Evolutionary conservation across 257 asterid genomes (phyloP).

Genomic region (Nicotiana paniculata): DNA sequence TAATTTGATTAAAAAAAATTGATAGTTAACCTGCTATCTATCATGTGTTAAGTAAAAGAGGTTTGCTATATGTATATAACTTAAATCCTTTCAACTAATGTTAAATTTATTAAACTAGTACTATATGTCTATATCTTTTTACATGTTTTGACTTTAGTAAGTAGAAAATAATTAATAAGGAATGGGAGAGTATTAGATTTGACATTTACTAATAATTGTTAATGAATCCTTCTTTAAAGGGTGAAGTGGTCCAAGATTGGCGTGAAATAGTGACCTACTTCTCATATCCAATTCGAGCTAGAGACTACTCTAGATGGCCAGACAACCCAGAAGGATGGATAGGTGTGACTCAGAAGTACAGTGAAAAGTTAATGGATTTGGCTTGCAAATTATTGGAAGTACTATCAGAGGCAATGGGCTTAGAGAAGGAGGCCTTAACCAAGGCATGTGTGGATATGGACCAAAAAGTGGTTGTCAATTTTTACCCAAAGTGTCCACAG

Average conservation of each 20-base stretch:
- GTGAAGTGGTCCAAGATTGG: conserved; percentile 85
- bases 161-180: no score
- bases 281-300: conserved; percentile 52
- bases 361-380: conserved; percentile 50
- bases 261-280: conserved; percentile 81
- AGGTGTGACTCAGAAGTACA: conserved; percentile 42
- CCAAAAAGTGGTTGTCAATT: conserved; percentile 80
- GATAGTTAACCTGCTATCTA: no score
- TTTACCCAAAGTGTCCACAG: conserved; percentile 86
- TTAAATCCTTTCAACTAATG: no score
- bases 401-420: conserved; percentile 74
- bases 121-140: no score
- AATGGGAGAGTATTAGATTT: background rate
- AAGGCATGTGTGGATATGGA: conserved; percentile 83
- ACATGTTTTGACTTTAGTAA: no score
- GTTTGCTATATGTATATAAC: no score
- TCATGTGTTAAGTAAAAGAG: no score
- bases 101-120: no score
- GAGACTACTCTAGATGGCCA: conserved; percentile 86
- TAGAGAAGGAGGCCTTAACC: conserved; percentile 57
- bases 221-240: conserved; percentile 28
- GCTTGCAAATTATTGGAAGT: conserved; percentile 53
- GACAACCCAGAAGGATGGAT: conserved; percentile 75
- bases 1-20: no score
- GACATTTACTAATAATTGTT: background rate